phyloP scores from a whole-genome alignment of 2,329 filamentous ascomycete genomes.

The Cylindrodendrum hubeiense region DNA sequence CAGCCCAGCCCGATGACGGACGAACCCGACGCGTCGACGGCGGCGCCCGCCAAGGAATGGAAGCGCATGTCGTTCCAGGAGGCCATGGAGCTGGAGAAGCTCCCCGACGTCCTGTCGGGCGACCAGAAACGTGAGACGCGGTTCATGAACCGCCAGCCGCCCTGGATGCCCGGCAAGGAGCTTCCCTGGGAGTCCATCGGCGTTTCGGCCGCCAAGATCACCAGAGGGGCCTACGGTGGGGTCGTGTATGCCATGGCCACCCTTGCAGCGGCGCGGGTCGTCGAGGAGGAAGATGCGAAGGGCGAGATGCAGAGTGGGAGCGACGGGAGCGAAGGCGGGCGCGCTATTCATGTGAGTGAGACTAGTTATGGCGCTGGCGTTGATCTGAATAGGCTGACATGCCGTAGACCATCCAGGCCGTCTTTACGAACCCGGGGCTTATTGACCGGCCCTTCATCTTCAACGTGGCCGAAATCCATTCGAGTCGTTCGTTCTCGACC shows the following conservation, averaged over 20 bases:
- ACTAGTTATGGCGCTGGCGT: not conserved
- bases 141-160: conserved; percentile 49
- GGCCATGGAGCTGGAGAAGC: conserved; percentile 42
- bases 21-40: not conserved
- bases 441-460: conserved; percentile 66
- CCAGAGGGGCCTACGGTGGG: conserved; percentile 51
- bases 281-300: conserved; percentile 47
- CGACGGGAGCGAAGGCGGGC: conserved; percentile 26
- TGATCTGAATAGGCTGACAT: not conserved
- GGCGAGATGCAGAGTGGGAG: conserved; percentile 20
- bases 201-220: conserved; percentile 24
- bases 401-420: conserved; percentile 66
- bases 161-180: conserved; percentile 49
- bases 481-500: conserved; percentile 63
- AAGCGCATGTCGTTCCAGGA: conserved; percentile 47
- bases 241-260: conserved; percentile 54
- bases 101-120: conserved; percentile 32
- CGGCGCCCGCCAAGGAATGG: conserved; percentile 26
- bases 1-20: conserved; percentile 18
- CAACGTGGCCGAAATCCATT: conserved; percentile 58
- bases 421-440: conserved; percentile 63
- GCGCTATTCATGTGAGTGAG: conserved; percentile 55
- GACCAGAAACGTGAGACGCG: conserved; percentile 27
- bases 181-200: conserved; percentile 45
- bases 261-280: conserved; percentile 50